phyloP scores from a whole-genome alignment of 176 grass and related monocot genomes.

The Olyra latifolia region DNA sequence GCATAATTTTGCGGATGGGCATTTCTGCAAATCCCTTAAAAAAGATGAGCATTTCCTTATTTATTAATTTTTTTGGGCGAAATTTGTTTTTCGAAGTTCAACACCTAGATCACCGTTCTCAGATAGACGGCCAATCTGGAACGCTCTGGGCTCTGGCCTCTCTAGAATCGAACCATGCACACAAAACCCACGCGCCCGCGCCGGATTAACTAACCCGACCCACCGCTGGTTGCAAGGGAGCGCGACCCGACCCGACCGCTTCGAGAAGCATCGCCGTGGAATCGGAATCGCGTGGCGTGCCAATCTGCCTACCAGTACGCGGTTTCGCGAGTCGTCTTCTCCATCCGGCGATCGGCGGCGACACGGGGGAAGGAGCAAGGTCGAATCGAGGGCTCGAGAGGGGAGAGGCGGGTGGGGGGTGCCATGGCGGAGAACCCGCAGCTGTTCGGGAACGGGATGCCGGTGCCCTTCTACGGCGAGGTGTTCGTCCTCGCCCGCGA shows the following conservation, averaged over 20 bases:
- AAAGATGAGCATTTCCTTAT: no score
- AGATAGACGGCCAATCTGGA: slow-evolving; percentile 33
- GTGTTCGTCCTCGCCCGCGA: slow-evolving; percentile 90
- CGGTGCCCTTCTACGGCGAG: slow-evolving; percentile 88
- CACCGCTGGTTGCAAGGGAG: background rate
- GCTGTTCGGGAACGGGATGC: slow-evolving; percentile 87
- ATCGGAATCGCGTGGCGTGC: slow-evolving; percentile 28
- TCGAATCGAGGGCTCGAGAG: background rate
- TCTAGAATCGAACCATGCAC: background rate
- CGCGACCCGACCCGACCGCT: background rate
- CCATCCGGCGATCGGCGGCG: slow-evolving; percentile 1
- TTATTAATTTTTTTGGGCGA: no score
- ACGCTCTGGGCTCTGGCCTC: slow-evolving; percentile 6
- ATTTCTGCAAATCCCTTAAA: no score
- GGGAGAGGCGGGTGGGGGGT: background rate
- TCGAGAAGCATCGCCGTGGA: background rate
- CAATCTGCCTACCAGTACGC: background rate
- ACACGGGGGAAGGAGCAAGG: background rate
- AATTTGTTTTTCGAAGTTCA: no score
- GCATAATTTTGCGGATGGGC: no score
- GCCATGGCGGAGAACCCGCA: slow-evolving; percentile 92
- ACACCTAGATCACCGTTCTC: no score
- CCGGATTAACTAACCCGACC: background rate
- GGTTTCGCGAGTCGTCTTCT: background rate
- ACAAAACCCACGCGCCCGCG: background rate